Evolutionary conservation across 208 protist species (phyloP).

Genomic region (Sergeia podlipaevii): DNA sequence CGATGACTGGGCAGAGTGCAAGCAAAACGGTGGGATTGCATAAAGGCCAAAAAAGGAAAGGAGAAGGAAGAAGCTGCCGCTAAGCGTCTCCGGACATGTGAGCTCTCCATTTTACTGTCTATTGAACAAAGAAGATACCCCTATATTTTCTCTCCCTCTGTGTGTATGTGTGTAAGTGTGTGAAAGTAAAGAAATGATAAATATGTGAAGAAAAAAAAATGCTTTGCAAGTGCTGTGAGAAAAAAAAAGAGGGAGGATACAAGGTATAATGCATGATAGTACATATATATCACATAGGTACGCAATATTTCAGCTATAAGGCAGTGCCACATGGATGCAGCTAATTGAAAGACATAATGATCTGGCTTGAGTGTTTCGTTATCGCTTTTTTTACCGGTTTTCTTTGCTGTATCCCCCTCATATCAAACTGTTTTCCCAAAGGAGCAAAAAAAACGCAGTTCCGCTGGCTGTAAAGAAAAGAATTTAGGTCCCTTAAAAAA

Average conservation of each 20-base stretch:
- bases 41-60: constrained; percentile 12
- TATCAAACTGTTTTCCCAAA: too few species aligned
- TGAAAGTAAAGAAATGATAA: neutral
- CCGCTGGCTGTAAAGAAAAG: neutral
- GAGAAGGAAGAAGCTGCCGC: neutral
- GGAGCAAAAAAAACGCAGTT: neutral
- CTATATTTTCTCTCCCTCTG: too few species aligned
- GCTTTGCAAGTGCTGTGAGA: neutral
- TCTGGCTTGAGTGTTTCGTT: too few species aligned
- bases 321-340: too few species aligned
- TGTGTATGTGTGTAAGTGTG: too few species aligned
- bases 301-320: too few species aligned
- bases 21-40: neutral
- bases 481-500: too few species aligned
- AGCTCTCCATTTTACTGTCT: neutral
- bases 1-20: neutral
- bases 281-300: too few species aligned
- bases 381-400: too few species aligned
- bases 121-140: too few species aligned
- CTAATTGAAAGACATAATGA: too few species aligned
- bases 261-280: neutral
- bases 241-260: constrained; percentile 5
- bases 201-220: neutral
- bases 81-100: neutral
- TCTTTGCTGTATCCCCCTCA: too few species aligned